These are phyloP conservation scores for Vigna hirtella DNA, from an alignment of 306 rosid genomes.

Conservation along the genomic window DNA sequence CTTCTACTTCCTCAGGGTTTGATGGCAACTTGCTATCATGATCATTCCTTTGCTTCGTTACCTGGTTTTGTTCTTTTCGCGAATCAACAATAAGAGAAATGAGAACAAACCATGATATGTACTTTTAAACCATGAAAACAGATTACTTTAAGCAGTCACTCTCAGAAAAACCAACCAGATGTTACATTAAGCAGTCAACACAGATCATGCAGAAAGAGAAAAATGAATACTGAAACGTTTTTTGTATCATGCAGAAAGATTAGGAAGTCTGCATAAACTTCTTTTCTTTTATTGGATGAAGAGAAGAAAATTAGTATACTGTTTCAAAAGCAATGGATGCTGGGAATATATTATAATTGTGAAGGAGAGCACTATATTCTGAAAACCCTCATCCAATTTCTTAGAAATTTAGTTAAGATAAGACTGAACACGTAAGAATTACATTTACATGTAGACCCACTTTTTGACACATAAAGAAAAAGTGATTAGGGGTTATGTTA, in stretches of 20 bases:
- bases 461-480: constrained; percentile 46
- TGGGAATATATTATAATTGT: constrained; percentile 40
- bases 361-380: constrained; percentile 38
- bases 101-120: constrained; percentile 34
- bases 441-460: constrained; percentile 37
- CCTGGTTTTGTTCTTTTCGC: constrained; percentile 63
- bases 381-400: constrained; percentile 34
- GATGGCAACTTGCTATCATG: constrained; percentile 70
- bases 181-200: too few species aligned
- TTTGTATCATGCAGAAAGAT: not conserved
- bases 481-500: constrained; percentile 33
- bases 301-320: not conserved
- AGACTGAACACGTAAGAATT: constrained; percentile 41
- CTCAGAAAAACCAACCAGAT: not conserved
- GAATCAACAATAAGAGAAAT: constrained; percentile 63
- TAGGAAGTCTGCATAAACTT: not conserved
- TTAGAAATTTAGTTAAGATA: constrained; percentile 30
- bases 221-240: not conserved
- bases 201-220: not conserved
- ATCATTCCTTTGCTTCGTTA: constrained; percentile 52
- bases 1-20: constrained; percentile 95
- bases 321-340: constrained; percentile 39
- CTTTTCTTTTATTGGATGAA: constrained; percentile 36
- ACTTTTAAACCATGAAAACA: not conserved
- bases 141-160: too few species aligned